These are phyloP conservation scores for Tetrahymena thermophila DNA, from an alignment of 73 alveolate species.

Conservation along the genomic window DNA sequence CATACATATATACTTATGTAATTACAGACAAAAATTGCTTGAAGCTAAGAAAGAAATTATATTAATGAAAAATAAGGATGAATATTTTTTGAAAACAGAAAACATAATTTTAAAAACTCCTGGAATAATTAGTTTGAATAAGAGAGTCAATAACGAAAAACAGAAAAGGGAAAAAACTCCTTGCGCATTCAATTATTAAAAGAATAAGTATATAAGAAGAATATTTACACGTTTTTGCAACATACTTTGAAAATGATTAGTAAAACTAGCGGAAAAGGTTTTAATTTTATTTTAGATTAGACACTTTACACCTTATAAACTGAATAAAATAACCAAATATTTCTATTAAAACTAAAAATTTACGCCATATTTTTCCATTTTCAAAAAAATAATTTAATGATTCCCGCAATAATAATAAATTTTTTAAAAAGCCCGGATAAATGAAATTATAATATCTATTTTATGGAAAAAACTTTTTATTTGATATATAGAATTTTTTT, in stretches of 20 bases:
- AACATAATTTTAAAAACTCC: not conserved
- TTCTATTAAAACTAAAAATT: not conserved
- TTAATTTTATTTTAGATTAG: not conserved
- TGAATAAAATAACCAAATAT: not conserved
- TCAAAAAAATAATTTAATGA: not conserved
- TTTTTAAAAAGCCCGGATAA: not conserved
- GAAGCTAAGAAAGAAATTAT: not conserved
- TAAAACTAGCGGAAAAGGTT: not conserved
- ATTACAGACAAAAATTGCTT: not conserved
- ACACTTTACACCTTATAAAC: not conserved
- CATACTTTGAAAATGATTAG: not conserved
- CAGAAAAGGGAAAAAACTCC: slow-evolving; percentile 1
- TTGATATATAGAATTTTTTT: no score
- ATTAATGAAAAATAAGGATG: not conserved
- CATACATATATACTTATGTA: no score
- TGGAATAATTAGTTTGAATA: not conserved
- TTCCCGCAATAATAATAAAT: not conserved
- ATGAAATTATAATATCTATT: no score
- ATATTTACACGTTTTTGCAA: not conserved
- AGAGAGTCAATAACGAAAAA: not conserved
- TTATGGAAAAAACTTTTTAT: no score
- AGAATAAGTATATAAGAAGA: not conserved
- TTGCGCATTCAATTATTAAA: not conserved
- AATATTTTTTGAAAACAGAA: not conserved
- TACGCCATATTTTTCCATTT: not conserved